Base-by-base conservation (phyloP, 2,329 filamentous ascomycete genomes). In the Didymella pinodella region DNA sequence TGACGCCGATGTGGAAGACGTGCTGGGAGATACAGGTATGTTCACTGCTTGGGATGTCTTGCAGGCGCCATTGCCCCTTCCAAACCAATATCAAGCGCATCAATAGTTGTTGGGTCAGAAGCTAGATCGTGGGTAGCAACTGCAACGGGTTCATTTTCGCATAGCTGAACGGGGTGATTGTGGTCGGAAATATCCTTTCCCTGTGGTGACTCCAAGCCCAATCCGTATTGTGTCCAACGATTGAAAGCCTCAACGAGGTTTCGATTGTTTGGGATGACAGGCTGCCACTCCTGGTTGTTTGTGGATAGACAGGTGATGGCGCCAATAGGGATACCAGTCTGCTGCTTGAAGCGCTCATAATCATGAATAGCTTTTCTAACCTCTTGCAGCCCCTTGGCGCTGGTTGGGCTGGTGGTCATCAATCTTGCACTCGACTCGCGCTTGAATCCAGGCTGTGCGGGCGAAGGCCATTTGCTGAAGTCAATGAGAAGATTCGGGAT, bases 321-420 rank as follows among this genome's bases (percentile, higher is more conserved):
- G 62, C 93, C 93, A 1, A 92, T 89, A 0, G 95, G 92, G 31
- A 97, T 88, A 64, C 93, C 93, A 3, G 94, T 97, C 82, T 97
- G 93, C 77, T 99, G 95, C 81, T 92, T 91, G 82, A 97, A 96
- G 74, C 92, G 88, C 72, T 93, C 91, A 82, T 98, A 98, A 79
- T 96, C 92, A 81, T 97, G 93, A 78, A 92, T 97, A 7, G 95
- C 94, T 34, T 88, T 22, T 22, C 2, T 3, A 22, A 22, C 22
- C 22, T 22, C 22, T 22, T 22, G 22, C 22, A 22, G 22, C 22
- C 22, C 22, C 22, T 22, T 22, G 22, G 22, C 22, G 22, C 22
- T 22, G 22, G 22, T 22, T 22, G 2, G 22, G 22, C 22, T 22
- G 22, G 22, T 22, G 22, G 22, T 22, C 22, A 22, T 22, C 22